Evolutionary conservation across 371 early-diverging fungal species (phyloP), one percentile per base, ranked within the genome.

Genomic region (Rhizopus delemar): DNA sequence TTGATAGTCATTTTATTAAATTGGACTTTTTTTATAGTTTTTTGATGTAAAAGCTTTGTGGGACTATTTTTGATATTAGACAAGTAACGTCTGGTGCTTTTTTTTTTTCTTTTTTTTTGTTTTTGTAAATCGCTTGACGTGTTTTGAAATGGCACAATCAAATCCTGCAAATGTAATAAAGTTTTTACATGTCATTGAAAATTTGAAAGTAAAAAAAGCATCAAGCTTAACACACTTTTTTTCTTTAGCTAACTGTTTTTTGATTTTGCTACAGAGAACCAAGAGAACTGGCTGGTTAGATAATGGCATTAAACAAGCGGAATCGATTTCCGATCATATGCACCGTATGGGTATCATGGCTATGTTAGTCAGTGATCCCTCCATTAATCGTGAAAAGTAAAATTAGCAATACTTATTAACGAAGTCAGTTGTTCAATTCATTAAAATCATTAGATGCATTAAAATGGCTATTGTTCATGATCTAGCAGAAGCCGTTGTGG

Each of bases 271-370:
- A 46, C 62, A 93, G 90, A 81, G 81, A 64, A 95, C 96, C 8
- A 94, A 94, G 66, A 82, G 96, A 55, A 95, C 95, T 8, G 96
- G 96, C 13, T 96, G 96, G 95, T 46, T 94, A 38, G 84, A 92
- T 60, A 69, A 80, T 64, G 81, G 80, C 0, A 74, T 95, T 46
- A 65, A 77, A 31, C 70, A 75, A 12, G 83, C 91, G 41, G 97
- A 96, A 70, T 92, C 93, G 5, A 93, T 96, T 51, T 80, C 88
- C 4, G 97, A 96, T 71, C 97, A 96, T 64, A 96, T 96, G 96
- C 87, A 95, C 82, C 84, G 95, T 7, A 93, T 96, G 94, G 82
- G 88, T 12, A 72, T 94, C 15, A 89, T 91, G 89, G 85, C 93
- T 2, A 82, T 94, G 82, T 73, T 92, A 11, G 71, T 93, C 51